Evolutionary conservation across 257 asterid genomes (phyloP).

Genomic region (Osmanthus fragrans): DNA sequence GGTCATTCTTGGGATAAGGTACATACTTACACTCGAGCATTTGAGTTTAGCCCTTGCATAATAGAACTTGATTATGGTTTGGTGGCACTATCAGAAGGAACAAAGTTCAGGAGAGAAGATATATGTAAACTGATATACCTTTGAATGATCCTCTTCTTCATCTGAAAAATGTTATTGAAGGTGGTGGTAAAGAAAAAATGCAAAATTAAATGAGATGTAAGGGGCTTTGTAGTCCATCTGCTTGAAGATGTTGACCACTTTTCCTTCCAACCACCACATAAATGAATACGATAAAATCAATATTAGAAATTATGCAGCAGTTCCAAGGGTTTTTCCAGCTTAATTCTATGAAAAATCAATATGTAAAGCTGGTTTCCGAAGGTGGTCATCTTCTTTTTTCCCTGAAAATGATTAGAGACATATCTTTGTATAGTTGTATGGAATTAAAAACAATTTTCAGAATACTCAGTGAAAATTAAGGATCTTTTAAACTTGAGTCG

Average conservation of each 20-base stretch:
- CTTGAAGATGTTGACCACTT: not conserved
- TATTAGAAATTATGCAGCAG: too few species aligned
- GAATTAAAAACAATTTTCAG: not conserved
- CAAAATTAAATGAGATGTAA: not conserved
- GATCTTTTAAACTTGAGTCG: not conserved
- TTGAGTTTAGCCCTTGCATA: slow-evolving; percentile 15
- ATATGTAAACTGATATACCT: not conserved
- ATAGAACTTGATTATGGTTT: slow-evolving; percentile 8
- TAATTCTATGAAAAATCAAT: not conserved
- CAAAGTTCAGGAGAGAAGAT: slow-evolving; percentile 8
- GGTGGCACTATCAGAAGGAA: slow-evolving; percentile 13
- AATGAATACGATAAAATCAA: not conserved
- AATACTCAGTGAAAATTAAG: not conserved
- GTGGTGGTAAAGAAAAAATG: not conserved
- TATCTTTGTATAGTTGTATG: not conserved
- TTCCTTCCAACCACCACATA: not conserved
- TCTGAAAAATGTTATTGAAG: slow-evolving; percentile 2
- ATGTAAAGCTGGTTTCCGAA: not conserved
- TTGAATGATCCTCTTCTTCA: slow-evolving; percentile 10
- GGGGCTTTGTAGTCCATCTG: too few species aligned
- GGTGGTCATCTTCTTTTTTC: not conserved
- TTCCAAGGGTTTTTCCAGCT: not conserved
- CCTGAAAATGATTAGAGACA: not conserved
- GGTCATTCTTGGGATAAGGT: slow-evolving; percentile 97
- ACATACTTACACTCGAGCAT: slow-evolving; percentile 21